Conservation (phyloP, 1,284 basidiomycete species). For the Ustilago trichophora region DNA sequence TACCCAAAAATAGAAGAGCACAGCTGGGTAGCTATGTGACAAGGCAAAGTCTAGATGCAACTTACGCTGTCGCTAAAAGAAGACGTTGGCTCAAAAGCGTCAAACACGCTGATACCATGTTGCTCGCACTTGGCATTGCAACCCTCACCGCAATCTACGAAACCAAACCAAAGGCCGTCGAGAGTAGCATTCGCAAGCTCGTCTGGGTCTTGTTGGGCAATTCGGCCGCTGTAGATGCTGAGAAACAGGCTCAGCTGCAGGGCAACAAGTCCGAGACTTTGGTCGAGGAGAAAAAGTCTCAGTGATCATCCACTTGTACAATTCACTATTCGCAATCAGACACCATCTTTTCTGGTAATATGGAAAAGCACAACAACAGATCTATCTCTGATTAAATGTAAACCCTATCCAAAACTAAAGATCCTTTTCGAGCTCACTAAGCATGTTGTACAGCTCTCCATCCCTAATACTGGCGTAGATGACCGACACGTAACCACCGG, state of each 20-base stretch:
- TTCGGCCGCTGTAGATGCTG: constrained; percentile 9
- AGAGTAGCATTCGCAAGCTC: constrained; percentile 2
- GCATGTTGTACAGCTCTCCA: constrained; percentile 51
- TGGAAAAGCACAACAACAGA: no score
- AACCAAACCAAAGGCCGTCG: constrained; percentile 31
- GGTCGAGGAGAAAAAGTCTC: no score
- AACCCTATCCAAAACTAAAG: no score
- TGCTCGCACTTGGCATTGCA: constrained; percentile 45
- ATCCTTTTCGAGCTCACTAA: constrained; percentile 37
- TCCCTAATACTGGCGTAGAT: constrained; percentile 50
- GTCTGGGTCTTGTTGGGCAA: constrained; percentile 21
- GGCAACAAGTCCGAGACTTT: no score
- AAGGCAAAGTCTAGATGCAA: constrained; percentile 30
- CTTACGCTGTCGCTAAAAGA: constrained; percentile 30
- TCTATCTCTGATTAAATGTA: no score
- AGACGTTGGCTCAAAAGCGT: constrained; percentile 25
- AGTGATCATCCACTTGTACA: neutral
- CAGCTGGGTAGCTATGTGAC: constrained; percentile 50
- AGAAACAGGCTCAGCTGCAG: constrained; percentile 27
- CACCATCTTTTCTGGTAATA: no score
- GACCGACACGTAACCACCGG: constrained; percentile 49
- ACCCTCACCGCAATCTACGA: constrained; percentile 47
- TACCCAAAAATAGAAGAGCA: constrained; percentile 35
- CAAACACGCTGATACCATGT: constrained; percentile 29
- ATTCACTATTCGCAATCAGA: no score